Percentiles rank a stretch among this genome's conserved stretches.
Evolutionary conservation across 495 filamentous ascomycete genomes (phyloP).

Genomic region (Amphirosellinia nigrospora): DNA sequence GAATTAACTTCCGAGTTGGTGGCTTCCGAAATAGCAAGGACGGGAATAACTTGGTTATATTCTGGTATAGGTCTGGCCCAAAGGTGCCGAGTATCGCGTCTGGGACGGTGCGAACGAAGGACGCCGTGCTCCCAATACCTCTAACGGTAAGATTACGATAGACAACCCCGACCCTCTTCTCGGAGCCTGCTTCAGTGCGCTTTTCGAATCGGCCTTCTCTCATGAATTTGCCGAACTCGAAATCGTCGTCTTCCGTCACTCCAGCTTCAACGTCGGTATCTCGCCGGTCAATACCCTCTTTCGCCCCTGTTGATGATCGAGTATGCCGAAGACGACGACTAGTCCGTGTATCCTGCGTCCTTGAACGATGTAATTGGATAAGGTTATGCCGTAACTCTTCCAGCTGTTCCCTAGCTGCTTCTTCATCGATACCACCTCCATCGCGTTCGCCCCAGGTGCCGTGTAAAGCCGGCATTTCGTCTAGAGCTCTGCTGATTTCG

Average conservation of each 20-base stretch:
- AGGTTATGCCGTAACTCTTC: constrained; percentile 72
- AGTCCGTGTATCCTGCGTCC: constrained; percentile 47
- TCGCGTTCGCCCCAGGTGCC: constrained; percentile 82
- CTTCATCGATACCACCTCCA: constrained; percentile 65
- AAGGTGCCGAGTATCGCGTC: constrained; percentile 83
- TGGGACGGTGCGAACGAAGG: constrained; percentile 75
- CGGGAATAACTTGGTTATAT: constrained; percentile 70
- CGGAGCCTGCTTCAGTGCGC: constrained; percentile 69
- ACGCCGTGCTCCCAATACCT: constrained; percentile 69
- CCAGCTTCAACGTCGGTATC: constrained; percentile 48
- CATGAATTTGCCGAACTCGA: constrained; percentile 77
- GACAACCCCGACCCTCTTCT: constrained; percentile 84
- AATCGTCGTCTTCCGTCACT: constrained; percentile 54
- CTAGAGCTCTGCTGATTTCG: not conserved
- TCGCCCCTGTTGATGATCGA: constrained; percentile 23
- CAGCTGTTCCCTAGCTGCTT: constrained; percentile 72
- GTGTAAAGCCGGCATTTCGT: constrained; percentile 34
- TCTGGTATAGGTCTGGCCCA: constrained; percentile 78
- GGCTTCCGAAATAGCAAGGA: constrained; percentile 55
- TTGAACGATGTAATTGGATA: constrained; percentile 61
- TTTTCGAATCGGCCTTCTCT: constrained; percentile 83
- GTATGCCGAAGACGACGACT: constrained; percentile 29
- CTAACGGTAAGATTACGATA: constrained; percentile 82
- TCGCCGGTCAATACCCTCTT: constrained; percentile 26
- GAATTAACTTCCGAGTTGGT: constrained; percentile 65